These are phyloP conservation scores for Colletotrichum endophyticum DNA, from an alignment of 2,329 filamentous ascomycete genomes.

Conservation along the genomic window DNA sequence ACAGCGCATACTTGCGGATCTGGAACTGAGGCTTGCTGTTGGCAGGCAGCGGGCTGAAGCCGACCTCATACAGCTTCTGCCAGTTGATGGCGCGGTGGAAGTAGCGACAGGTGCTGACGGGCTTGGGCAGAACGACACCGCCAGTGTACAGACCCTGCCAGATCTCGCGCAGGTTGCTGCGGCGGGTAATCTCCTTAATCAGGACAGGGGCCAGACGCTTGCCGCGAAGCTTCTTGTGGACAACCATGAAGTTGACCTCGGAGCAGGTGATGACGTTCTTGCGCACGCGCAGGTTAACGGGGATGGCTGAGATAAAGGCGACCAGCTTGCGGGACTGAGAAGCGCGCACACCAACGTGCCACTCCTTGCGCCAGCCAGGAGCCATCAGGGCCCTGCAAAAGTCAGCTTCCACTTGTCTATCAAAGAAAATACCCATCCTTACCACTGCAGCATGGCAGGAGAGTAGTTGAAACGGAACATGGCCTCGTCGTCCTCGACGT, in stretches of 20 bases:
- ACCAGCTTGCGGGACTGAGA: constrained; percentile 85
- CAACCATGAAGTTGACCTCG: constrained; percentile 97
- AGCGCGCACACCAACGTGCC: constrained; percentile 93
- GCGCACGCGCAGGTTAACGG: constrained; percentile 81
- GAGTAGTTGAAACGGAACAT: constrained; percentile 99
- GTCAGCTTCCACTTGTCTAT: not conserved
- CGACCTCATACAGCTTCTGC: constrained; percentile 93
- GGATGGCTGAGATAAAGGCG: constrained; percentile 94
- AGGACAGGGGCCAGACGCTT: constrained; percentile 92
- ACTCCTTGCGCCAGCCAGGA: constrained; percentile 91
- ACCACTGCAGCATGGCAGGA: constrained; percentile 87
- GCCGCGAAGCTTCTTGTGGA: constrained; percentile 95
- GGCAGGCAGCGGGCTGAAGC: constrained; percentile 86
- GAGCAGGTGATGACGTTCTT: constrained; percentile 76
- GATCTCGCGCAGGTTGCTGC: constrained; percentile 84
- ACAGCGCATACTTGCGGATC: constrained; percentile 84
- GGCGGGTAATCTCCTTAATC: constrained; percentile 96
- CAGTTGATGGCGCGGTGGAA: constrained; percentile 94
- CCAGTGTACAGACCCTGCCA: constrained; percentile 98
- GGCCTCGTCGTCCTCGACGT: constrained; percentile 95
- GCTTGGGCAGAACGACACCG: constrained; percentile 87
- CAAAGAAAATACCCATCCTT: constrained; percentile 23
- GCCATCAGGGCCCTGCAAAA: constrained; percentile 82
- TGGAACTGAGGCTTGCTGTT: constrained; percentile 87
- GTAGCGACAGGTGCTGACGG: constrained; percentile 92